A percentile compares a stretch with the other conserved stretches of the same genome.
Evolutionary conservation across 2,329 filamentous ascomycete species (phyloP).

Genomic region (Botryotinia globosa): DNA sequence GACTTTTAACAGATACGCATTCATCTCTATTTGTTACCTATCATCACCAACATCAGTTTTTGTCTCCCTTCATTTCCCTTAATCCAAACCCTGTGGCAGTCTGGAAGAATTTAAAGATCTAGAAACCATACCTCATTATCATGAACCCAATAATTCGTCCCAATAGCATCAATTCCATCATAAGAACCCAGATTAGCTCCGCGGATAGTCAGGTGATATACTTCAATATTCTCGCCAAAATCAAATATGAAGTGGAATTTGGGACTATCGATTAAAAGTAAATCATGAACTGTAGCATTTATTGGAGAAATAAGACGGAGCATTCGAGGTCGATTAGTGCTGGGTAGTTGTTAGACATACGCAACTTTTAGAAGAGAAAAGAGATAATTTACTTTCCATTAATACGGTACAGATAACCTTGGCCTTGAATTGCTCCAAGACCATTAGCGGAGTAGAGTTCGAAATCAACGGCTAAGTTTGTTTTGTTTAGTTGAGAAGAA

Average conservation of each 20-base stretch:
- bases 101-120: neutral
- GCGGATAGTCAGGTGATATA: constrained; percentile 41
- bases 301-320: constrained; percentile 27
- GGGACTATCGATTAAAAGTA: constrained; percentile 32
- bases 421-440: constrained; percentile 51
- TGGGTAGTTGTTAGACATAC: constrained; percentile 37
- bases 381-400: constrained; percentile 7
- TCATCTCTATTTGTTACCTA: constrained; percentile 40
- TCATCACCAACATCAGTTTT: neutral
- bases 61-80: neutral
- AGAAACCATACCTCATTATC: constrained; percentile 36
- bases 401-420: constrained; percentile 47
- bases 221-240: constrained; percentile 40
- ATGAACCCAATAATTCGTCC: constrained; percentile 40
- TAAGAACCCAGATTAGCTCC: constrained; percentile 41
- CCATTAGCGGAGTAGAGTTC: constrained; percentile 53
- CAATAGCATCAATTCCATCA: constrained; percentile 41
- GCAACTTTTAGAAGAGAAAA: constrained; percentile 31
- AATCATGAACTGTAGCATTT: constrained; percentile 32
- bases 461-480: constrained; percentile 45
- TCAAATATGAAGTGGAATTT: constrained; percentile 43
- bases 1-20: constrained; percentile 42
- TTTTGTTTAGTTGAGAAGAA: constrained; percentile 31
- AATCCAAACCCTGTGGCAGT: neutral
- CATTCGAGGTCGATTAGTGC: constrained; percentile 35